Evolutionary conservation across 768 basidiomycete species (phyloP).

Genomic region (Leccinum truebloodii): DNA sequence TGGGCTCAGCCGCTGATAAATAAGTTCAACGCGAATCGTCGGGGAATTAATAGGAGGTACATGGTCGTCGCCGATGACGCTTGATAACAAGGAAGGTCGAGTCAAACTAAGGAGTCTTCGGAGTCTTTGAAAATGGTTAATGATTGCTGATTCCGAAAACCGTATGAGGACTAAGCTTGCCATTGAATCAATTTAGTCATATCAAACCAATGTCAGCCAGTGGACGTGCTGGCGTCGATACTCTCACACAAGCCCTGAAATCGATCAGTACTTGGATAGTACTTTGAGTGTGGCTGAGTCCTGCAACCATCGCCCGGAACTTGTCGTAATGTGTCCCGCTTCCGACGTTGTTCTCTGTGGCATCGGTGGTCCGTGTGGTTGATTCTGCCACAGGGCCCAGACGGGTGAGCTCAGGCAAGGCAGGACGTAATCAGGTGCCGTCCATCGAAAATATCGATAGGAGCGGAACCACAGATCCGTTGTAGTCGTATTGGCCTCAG

Average conservation of each 20-base stretch:
- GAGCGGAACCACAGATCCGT: conserved; percentile 1
- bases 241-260: not conserved
- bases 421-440: not conserved
- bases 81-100: not conserved
- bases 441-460: not conserved
- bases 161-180: not conserved
- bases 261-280: not conserved
- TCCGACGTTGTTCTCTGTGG: not conserved
- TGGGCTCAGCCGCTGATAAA: not conserved
- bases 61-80: not conserved
- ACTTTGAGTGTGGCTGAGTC: not conserved
- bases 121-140: not conserved
- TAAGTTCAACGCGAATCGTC: not conserved
- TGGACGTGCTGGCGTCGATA: not conserved
- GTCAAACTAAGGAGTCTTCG: not conserved
- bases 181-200: not conserved
- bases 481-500: not conserved
- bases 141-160: not conserved
- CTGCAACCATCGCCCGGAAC: not conserved
- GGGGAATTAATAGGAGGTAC: not conserved
- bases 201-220: not conserved
- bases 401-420: not conserved
- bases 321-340: not conserved
- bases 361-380: not conserved
- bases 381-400: not conserved